phyloP scores from a whole-genome alignment of 2,329 filamentous ascomycete genomes.

The Uncinocarpus reesii region DNA sequence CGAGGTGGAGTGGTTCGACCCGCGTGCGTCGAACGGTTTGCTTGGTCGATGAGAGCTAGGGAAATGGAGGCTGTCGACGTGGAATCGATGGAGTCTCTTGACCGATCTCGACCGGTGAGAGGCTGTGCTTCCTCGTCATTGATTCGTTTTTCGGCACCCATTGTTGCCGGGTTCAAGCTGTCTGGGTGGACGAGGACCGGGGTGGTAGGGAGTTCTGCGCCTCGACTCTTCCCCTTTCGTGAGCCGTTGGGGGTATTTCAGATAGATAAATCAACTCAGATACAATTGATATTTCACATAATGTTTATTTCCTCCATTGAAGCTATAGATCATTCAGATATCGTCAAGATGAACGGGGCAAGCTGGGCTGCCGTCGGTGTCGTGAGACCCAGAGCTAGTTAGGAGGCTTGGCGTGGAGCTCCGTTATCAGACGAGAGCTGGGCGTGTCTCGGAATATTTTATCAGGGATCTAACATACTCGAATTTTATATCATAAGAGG shows the following conservation, averaged over 20 bases:
- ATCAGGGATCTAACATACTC: background rate
- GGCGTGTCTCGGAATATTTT: too few relatives aligned
- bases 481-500: too few relatives aligned
- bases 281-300: background rate
- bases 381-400: background rate
- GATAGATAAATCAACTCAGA: background rate
- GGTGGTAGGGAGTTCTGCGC: background rate
- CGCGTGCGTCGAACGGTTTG: background rate
- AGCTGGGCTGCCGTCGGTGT: background rate
- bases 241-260: background rate
- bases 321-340: background rate
- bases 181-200: background rate
- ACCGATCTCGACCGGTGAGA: constrained; percentile 12
- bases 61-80: constrained; percentile 18
- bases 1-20: background rate
- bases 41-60: constrained; percentile 14
- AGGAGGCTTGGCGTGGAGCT: constrained; percentile 4
- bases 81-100: constrained; percentile 17
- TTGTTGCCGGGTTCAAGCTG: background rate
- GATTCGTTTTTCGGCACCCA: constrained; percentile 13
- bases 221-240: background rate
- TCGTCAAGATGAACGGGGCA: background rate
- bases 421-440: background rate
- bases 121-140: constrained; percentile 17
- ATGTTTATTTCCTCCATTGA: background rate